Evolutionary conservation across 495 filamentous ascomycete genomes (phyloP).

Genomic region (Daldinia bambusicola): DNA sequence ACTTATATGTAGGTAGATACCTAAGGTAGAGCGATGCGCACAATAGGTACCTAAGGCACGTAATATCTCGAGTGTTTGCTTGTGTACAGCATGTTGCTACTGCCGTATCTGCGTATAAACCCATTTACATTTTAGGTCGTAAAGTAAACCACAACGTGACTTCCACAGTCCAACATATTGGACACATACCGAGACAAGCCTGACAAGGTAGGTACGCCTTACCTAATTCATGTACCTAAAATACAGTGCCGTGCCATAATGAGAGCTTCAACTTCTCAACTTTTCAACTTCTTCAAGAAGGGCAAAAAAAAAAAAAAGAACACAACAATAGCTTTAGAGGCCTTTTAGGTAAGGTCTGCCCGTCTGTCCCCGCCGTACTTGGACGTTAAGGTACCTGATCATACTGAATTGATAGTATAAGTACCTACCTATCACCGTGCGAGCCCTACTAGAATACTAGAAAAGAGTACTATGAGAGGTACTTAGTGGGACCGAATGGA

Average conservation of each 20-base stretch:
- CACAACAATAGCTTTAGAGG: neutral
- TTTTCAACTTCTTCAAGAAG: neutral
- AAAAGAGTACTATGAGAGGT: neutral
- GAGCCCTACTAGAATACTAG: neutral
- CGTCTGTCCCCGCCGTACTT: conserved; percentile 1
- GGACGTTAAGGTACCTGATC: neutral
- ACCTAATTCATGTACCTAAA: neutral
- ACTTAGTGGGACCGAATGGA: conserved; percentile 14
- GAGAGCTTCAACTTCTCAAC: no score
- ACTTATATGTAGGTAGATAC: no score
- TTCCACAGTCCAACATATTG: neutral
- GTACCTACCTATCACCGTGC: conserved; percentile 38
- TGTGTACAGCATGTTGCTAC: neutral
- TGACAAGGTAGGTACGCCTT: neutral
- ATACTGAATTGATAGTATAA: neutral
- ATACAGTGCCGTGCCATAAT: neutral
- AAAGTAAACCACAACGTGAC: neutral
- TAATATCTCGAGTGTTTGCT: no score
- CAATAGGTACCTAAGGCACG: no score
- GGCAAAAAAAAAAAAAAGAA: neutral
- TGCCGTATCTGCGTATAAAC: neutral
- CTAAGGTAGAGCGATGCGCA: no score
- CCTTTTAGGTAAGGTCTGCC: neutral
- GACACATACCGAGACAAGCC: neutral
- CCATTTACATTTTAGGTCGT: neutral